A percentile compares a stretch with the other conserved stretches of the same genome.
These are phyloP conservation scores for Volvariella surrecta DNA, from an alignment of 1,284 basidiomycete species.

Conservation along the genomic window DNA sequence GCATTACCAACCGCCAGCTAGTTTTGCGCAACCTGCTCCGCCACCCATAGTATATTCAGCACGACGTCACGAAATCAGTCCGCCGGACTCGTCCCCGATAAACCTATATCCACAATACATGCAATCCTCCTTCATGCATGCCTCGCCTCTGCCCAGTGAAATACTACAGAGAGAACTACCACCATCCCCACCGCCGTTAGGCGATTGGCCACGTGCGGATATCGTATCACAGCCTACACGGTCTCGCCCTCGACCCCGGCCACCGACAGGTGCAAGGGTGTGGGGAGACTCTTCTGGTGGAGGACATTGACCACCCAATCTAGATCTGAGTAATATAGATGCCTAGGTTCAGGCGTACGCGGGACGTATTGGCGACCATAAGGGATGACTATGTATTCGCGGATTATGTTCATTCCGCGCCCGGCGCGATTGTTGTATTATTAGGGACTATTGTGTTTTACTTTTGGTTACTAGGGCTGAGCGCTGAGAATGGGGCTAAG, in stretches of 20 bases:
- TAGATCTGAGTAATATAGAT: neutral
- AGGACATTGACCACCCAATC: neutral
- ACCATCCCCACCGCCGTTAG: slow-evolving; percentile 38
- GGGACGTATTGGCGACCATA: too few relatives aligned
- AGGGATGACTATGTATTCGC: too few relatives aligned
- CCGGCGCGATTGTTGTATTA: too few relatives aligned
- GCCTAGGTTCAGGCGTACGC: neutral
- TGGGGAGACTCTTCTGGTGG: neutral
- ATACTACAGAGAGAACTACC: slow-evolving; percentile 8
- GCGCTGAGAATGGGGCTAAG: too few relatives aligned
- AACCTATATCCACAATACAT: slow-evolving; percentile 23
- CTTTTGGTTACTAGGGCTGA: too few relatives aligned
- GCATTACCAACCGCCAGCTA: slow-evolving; percentile 25
- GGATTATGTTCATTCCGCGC: too few relatives aligned
- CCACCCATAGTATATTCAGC: slow-evolving; percentile 1
- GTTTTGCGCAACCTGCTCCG: slow-evolving; percentile 7
- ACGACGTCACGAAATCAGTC: slow-evolving; percentile 3
- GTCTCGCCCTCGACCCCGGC: neutral
- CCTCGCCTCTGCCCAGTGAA: slow-evolving; percentile 2
- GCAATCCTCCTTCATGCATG: slow-evolving; percentile 13
- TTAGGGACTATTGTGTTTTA: too few relatives aligned
- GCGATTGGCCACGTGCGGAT: slow-evolving; percentile 47
- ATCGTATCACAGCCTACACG: slow-evolving; percentile 29
- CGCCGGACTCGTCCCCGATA: slow-evolving; percentile 5
- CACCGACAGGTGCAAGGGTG: too few relatives aligned